Evolutionary conservation across 805 yeast genomes (phyloP), one percentile per base, ranked within the genome.

Genomic region (Brettanomyces anomalus): DNA sequence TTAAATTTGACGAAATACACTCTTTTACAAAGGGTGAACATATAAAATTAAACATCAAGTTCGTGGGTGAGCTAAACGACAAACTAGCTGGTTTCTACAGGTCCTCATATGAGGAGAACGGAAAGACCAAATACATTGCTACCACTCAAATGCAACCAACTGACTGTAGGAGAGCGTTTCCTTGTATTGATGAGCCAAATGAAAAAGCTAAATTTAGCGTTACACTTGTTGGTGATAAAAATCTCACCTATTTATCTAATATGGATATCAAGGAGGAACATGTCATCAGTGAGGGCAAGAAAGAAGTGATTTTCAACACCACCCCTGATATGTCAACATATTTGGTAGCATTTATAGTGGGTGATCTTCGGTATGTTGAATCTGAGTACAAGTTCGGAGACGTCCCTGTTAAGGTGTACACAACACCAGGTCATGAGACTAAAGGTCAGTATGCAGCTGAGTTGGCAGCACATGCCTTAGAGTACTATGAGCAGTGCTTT

Each of bases 141-240:
- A 68, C 77, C n/a, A 76, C 81, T 19, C 81, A 76, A 53, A 74
- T 76, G 56, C 80, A 76, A 56, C 77, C 81, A 39, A 74, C 80
- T 6, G 79, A 74, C 49, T 77, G 79, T 43, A 66, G 81, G 59
- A 64, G 77, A 48, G 76, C 79, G 7, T 76, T 76, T 57, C 81
- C 81, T 10, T 73, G 76, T 50, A 58, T 74, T 45, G 81, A 76
- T 53, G 80, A 76, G 56, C 81, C 81, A 11, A 69, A 66, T 41
- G 57, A 72, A 43, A 76, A 74, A 57, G 81, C 83, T 24, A 71
- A 76, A 7, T 73, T 82, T 54, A 55, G 66, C 19, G 72, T 84
- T 33, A 62, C 64, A 14, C 51, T 67, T 5, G 57, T 66, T 26
- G 61, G 61, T 20, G 54, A 57, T 17, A 60, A 63, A 24, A 60